A percentile compares a stretch with the other conserved stretches of the same genome.
These are phyloP conservation scores for Cardiospermum halicacabum DNA, from an alignment of 345 rosid species.

Conservation along the genomic window DNA sequence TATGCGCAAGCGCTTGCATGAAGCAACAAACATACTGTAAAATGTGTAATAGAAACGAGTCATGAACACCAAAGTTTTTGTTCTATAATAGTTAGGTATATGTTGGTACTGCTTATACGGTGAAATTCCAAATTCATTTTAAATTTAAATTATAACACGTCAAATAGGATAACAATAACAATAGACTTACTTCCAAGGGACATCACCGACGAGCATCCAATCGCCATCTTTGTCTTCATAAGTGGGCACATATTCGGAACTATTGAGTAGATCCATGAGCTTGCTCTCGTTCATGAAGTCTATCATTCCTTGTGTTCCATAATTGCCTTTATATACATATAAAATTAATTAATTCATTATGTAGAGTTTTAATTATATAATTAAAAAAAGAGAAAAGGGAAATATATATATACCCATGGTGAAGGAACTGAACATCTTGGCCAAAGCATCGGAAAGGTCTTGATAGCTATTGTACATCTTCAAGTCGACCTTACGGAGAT, in stretches of 20 bases:
- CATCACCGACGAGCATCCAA: constrained; percentile 99
- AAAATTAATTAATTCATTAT: not conserved
- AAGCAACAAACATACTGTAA: constrained; percentile 83
- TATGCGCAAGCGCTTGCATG: constrained; percentile 97
- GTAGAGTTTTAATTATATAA: too few species aligned
- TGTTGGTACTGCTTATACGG: not conserved
- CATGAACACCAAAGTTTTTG: too few species aligned
- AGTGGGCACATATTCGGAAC: constrained; percentile 89
- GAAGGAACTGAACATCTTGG: constrained; percentile 95
- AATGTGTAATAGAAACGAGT: not conserved
- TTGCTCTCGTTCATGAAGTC: constrained; percentile 98
- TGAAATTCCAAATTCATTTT: too few species aligned
- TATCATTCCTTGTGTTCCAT: constrained; percentile 78
- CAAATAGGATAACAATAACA: too few species aligned
- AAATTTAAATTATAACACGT: too few species aligned
- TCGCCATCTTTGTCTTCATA: constrained; percentile 97
- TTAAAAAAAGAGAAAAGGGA: too few species aligned
- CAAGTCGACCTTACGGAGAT: constrained; percentile 90
- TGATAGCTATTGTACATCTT: constrained; percentile 85
- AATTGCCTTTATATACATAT: constrained; percentile 32
- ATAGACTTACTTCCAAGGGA: constrained; percentile 96
- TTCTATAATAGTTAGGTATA: too few species aligned
- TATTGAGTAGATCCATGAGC: constrained; percentile 83
- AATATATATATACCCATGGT: constrained; percentile 98
- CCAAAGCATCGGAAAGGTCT: constrained; percentile 79